A percentile compares a stretch with the other conserved stretches of the same genome.
Evolutionary conservation across 2,329 filamentous ascomycete genomes (phyloP).

Genomic region (Aspergillus sp.): DNA sequence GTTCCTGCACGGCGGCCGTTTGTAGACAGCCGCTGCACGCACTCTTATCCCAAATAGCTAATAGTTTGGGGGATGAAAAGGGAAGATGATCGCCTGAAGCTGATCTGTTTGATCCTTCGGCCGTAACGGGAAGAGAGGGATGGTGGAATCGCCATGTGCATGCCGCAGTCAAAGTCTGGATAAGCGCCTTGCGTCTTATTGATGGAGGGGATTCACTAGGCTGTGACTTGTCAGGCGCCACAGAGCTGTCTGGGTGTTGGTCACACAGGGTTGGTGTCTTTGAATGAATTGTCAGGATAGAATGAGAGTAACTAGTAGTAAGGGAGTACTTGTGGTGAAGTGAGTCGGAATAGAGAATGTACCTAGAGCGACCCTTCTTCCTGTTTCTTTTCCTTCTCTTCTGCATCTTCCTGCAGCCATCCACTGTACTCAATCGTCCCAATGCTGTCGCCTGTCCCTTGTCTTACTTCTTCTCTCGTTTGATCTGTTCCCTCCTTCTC

Average conservation of each 20-base stretch:
- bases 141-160: too few species aligned
- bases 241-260: conserved; percentile 10
- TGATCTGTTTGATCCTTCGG: too few species aligned
- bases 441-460: conserved; percentile 1
- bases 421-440: conserved; percentile 3
- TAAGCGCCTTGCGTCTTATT: neutral
- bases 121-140: too few species aligned
- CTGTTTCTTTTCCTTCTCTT: neutral
- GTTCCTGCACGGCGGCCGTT: conserved; percentile 6
- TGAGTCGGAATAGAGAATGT: neutral
- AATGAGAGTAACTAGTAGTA: neutral
- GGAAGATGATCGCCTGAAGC: neutral
- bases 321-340: neutral
- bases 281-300: neutral
- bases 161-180: neutral
- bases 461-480: neutral
- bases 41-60: neutral
- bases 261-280: conserved; percentile 2
- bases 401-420: neutral
- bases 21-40: neutral
- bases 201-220: too few species aligned
- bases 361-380: too few species aligned
- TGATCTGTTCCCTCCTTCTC: neutral
- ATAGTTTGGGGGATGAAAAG: neutral
- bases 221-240: conserved; percentile 21